Evolutionary conservation across 805 yeast species (phyloP), one percentile per base, ranked within the genome.

Genomic region (Candida boidinii): DNA sequence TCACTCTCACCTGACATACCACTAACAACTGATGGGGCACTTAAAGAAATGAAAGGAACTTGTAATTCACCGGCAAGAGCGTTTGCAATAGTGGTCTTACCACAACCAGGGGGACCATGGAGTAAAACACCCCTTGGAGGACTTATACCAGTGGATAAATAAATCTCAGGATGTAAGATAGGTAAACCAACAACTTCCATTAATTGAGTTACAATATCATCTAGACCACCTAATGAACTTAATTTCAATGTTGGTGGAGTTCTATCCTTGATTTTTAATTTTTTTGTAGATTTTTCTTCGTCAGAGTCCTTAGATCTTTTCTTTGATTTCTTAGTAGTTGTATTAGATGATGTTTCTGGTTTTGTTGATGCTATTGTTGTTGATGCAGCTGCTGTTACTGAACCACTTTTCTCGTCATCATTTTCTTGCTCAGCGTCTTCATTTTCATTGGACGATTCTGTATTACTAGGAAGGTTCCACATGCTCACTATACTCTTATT

Each of bases 1-100:
- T 92, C 98, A 41, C 90, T 77, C 55, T 92, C 98, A 27, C 98
- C 98, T n/a, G 95, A 85, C 97, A 92, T 92, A 5, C 98, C 98
- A 39, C 95, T 84, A 0, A 92, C 97, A 7, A 92, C 85, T 2
- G 95, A 80, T 1, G 98, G 98, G 0, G 98, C 97, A 18, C 95
- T 82, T 1, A 92, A 69, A 28, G 82, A 79, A 13, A 92, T 75
- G 51, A 92, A 92, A 0, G 97, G 96, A 0, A 92, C 95, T 44
- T 86, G 82, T 21, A 92, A 66, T 50, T 90, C 95, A 19, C 95
- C 95, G 1, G 98, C 98, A 16, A 92, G 62, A 0, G 97, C 96
- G 55, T 87, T 87, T 3, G 98, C 98, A 34, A 92, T 78, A 27
- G 95, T 80, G 0, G 98, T 92, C 49, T 92, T 92, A 54, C 98